Percentiles rank a stretch among this genome's conserved stretches.
Conservation (phyloP, 768 basidiomycete genomes). For the Coprinellus aureogranulatus region DNA sequence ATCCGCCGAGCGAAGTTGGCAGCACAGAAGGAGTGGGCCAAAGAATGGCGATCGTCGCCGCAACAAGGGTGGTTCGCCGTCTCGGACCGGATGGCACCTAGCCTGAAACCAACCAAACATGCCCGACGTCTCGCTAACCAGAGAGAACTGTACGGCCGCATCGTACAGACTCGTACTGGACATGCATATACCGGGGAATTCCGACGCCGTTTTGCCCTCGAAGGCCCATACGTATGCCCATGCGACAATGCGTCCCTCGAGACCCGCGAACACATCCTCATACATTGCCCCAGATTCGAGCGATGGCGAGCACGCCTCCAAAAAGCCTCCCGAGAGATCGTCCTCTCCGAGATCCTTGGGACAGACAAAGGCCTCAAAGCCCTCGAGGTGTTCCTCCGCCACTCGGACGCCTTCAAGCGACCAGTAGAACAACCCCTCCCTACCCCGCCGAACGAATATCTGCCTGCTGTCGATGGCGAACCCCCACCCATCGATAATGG, state of each 20-base stretch:
- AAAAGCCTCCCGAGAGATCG: conserved; percentile 7
- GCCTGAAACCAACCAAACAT: conserved; percentile 14
- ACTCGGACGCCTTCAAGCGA: conserved; percentile 17
- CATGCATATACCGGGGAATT: conserved; percentile 28
- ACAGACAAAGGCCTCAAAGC: conserved; percentile 18
- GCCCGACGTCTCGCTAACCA: no score
- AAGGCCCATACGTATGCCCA: conserved; percentile 17
- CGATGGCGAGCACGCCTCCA: neutral
- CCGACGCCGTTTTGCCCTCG: conserved; percentile 16
- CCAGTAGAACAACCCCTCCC: no score
- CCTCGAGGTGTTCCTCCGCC: conserved; percentile 16
- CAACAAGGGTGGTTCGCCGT: conserved; percentile 13
- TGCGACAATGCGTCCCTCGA: conserved; percentile 19
- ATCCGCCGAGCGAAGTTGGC: conserved; percentile 8
- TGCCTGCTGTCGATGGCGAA: no score
- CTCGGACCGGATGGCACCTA: conserved; percentile 15
- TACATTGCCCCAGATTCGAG: conserved; percentile 17
- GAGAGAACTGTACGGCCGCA: conserved; percentile 23
- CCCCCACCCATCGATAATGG: no score
- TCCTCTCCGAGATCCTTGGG: conserved; percentile 20
- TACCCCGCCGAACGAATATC: no score
- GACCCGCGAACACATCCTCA: conserved; percentile 23
- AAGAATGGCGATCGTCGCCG: conserved; percentile 14
- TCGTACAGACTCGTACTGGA: conserved; percentile 23
- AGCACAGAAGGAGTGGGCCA: conserved; percentile 10